Evolutionary conservation across 2,329 filamentous ascomycete genomes (phyloP), one percentile per base, ranked within the genome.

Genomic region (Fusarium austroafricanum): DNA sequence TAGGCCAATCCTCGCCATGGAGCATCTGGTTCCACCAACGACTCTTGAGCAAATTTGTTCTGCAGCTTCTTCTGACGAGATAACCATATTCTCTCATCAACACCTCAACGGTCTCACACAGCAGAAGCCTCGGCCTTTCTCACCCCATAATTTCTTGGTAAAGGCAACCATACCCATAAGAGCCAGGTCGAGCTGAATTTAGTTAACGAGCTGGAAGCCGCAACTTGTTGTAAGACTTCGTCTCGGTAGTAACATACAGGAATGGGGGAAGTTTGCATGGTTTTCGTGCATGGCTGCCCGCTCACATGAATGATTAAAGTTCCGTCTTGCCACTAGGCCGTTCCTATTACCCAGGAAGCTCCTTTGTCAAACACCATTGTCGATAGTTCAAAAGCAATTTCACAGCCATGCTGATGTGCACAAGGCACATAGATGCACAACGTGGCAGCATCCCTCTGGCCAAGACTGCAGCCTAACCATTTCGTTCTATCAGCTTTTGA

Each of bases 271-370:
- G 57, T 70, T 72, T 73, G 71, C 73, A 75, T 74, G 65, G 33
- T 71, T 70, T 66, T 70, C 72, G 65, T 78, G 75, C 76, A 78
- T 78, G 62, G 56, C 64, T 71, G 61, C 57, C 68, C 57, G 63
- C 76, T 78, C 76, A 78, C 76, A 78, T 78, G 76, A 78, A 77
- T 75, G 52, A 60, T 50, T 52, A 38, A 53, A 63, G 44, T 54
- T 66, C 56, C 59, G 49, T 55, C 39, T 40, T 50, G 64, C 47
- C 55, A 65, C 56, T 61, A 35, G 42, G 45, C 35, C 40, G 23
- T 56, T 58, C 45, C 47, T 55, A 40, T 44, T 21, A 40, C n/a
- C 37, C 53, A 58, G 55, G 58, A 44, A 65, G 33, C 18, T 50
- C 47, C 51, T 62, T 62, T 55, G 23, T 62, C 47, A 51, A 67